A percentile compares a stretch with the other conserved stretches of the same genome.
These are phyloP conservation scores for Coprinopsis sp. DNA, from an alignment of 768 basidiomycete genomes.

Conservation along the genomic window DNA sequence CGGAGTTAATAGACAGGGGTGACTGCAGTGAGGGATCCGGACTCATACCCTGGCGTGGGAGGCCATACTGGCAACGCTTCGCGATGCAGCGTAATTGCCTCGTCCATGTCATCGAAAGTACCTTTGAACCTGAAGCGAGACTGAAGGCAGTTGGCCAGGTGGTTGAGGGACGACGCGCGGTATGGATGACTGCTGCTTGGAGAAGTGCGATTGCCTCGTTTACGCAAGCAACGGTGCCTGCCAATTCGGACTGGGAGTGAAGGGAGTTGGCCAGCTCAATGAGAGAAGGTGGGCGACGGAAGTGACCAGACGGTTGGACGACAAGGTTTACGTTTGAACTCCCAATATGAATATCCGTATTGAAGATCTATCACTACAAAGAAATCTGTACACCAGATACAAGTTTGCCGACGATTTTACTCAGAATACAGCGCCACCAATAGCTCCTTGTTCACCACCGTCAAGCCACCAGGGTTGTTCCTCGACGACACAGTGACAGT, in stretches of 20 bases:
- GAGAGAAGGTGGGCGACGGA: no score
- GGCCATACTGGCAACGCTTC: conserved; percentile 12
- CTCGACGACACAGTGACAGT: conserved; percentile 34
- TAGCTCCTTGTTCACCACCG: conserved; percentile 30
- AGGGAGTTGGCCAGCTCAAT: no score
- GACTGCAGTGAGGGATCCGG: no score
- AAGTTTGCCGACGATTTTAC: background rate
- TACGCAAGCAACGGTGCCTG: no score
- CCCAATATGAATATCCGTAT: background rate
- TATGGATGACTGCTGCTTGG: background rate
- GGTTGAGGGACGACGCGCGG: background rate
- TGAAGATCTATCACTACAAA: background rate
- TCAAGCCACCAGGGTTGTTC: conserved; percentile 28
- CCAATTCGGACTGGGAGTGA: no score
- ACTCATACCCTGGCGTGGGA: no score
- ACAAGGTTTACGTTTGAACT: background rate
- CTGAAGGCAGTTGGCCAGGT: background rate
- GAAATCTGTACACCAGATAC: background rate
- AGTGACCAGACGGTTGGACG: no score
- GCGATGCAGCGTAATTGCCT: conserved; percentile 10
- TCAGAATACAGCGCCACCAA: conserved; percentile 31
- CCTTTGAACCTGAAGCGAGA: background rate
- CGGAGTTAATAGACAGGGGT: no score
- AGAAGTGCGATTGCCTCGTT: background rate
- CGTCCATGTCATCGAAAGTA: conserved; percentile 1